These are phyloP conservation scores for Fragilaria radians DNA, from an alignment of 108 stramenopile genomes.

Conservation along the genomic window DNA sequence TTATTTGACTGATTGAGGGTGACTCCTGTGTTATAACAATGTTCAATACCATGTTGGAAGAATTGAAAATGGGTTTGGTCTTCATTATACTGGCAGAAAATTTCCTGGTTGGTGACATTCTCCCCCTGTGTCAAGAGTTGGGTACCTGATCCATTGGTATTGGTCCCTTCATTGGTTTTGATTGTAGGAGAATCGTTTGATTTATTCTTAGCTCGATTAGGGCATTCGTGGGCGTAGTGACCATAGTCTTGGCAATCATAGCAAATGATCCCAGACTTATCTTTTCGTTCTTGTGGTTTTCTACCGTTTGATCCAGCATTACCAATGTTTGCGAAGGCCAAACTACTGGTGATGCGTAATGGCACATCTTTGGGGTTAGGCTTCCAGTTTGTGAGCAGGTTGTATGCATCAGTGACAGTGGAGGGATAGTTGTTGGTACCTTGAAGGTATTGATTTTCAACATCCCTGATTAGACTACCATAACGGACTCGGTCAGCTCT, in stretches of 20 bases:
- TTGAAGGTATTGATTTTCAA: slow-evolving; percentile 7
- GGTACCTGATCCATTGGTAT: no score
- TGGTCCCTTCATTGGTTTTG: no score
- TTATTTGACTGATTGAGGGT: not conserved
- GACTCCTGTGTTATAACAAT: no score
- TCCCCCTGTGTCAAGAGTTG: no score
- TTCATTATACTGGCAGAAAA: no score
- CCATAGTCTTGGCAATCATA: not conserved
- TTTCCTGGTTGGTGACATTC: no score
- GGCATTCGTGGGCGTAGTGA: slow-evolving; percentile 7
- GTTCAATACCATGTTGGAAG: no score
- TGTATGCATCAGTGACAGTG: slow-evolving; percentile 15
- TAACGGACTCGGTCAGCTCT: slow-evolving; percentile 12
- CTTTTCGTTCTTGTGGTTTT: no score
- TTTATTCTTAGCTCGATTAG: not conserved
- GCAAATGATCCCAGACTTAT: not conserved
- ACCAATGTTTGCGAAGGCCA: not conserved
- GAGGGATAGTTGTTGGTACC: slow-evolving; percentile 24
- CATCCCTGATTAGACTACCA: slow-evolving; percentile 11
- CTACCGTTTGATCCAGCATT: no score
- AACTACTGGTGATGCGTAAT: not conserved
- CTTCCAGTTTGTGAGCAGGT: slow-evolving; percentile 13
- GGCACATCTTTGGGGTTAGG: not conserved
- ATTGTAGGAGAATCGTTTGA: no score
- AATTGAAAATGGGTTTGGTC: no score